Evolutionary conservation across 148 eudicot species (phyloP), one percentile per base, ranked within the genome.

Genomic region (Camellia japonica): DNA sequence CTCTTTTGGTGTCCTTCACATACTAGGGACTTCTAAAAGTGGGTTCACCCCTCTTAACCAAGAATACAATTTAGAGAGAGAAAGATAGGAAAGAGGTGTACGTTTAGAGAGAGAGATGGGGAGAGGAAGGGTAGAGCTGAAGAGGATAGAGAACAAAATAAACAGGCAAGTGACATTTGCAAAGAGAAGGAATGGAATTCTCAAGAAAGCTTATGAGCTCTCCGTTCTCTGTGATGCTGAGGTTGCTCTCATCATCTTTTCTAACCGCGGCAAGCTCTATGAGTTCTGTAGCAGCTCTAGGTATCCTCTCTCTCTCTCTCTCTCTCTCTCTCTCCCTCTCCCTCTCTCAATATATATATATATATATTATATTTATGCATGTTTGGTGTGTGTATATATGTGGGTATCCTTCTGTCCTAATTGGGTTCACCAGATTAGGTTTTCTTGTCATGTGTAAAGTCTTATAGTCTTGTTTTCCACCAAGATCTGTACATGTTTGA

Each of bases 151-250:
- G 79, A 88, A 88, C 80, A 88, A 88, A 75, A 86, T 88, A 61
- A 88, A 88, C 65, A 86, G 90, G 79, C 90, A 88, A 62, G 90
- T 88, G 0, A 88, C 90, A 10, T 88, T 88, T 88, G 88, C 90
- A 0, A 88, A 88, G 90, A 88, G 90, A 81, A 88, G 88, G 83
- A 88, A 88, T 86, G 90, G 90, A 11, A 79, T 88, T 11, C 85
- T 88, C 56, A 88, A 88, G 87, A 88, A 88, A 77, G 90, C 90
- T 59, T 88, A 84, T 84, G 90, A 88, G 68, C 90, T 88, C 74
- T 88, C 90, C 19, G 78, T 88, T 66, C 87, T 88, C 15, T 88
- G 90, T 84, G 90, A 88, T 80, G 90, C 88, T 78, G 90, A 88
- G 67, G 87, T 88, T 70, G 87, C 88, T n/a, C 88, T 86, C 44